phyloP scores from a whole-genome alignment of 2,329 filamentous ascomycete species.

The Paraconiothyrium sp. region DNA sequence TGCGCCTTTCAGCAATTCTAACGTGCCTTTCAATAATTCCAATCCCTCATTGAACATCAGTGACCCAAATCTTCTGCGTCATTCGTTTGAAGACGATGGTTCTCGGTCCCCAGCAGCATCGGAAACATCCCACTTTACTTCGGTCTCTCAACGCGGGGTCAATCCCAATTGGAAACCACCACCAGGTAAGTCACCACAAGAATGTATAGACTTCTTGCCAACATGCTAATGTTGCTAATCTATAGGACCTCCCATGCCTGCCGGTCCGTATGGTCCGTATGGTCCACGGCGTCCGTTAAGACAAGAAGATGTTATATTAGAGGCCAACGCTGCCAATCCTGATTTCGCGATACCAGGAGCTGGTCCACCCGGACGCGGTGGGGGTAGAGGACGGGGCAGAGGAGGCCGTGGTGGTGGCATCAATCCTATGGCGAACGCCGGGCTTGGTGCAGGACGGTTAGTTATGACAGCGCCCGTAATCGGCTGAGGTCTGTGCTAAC shows the following conservation, averaged over 20 bases:
- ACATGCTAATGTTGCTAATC: not conserved
- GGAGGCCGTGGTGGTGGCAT: conserved; percentile 38
- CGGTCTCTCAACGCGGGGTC: conserved; percentile 84
- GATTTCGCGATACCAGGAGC: conserved; percentile 78
- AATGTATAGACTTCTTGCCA: not conserved
- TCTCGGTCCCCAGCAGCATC: conserved; percentile 76
- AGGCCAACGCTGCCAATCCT: conserved; percentile 71
- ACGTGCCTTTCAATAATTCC: conserved; percentile 25
- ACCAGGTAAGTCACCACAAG: conserved; percentile 28
- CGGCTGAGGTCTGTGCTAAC: not conserved
- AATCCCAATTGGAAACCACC: conserved; percentile 82
- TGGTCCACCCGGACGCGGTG: conserved; percentile 41
- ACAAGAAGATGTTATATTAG: conserved; percentile 77
- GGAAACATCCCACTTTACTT: conserved; percentile 87
- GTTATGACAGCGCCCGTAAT: not conserved
- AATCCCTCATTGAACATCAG: conserved; percentile 34
- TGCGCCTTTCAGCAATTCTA: not conserved
- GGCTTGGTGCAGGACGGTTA: conserved; percentile 39
- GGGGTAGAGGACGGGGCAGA: conserved; percentile 45
- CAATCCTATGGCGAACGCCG: conserved; percentile 35
- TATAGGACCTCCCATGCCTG: conserved; percentile 48
- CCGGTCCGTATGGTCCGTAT: conserved; percentile 45
- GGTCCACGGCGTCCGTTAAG: conserved; percentile 50
- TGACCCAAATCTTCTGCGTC: conserved; percentile 51
- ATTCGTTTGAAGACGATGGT: conserved; percentile 71